Evolutionary conservation across 768 basidiomycete genomes (phyloP), one percentile per base, ranked within the genome.

Genomic region (Tulasnella sp.): DNA sequence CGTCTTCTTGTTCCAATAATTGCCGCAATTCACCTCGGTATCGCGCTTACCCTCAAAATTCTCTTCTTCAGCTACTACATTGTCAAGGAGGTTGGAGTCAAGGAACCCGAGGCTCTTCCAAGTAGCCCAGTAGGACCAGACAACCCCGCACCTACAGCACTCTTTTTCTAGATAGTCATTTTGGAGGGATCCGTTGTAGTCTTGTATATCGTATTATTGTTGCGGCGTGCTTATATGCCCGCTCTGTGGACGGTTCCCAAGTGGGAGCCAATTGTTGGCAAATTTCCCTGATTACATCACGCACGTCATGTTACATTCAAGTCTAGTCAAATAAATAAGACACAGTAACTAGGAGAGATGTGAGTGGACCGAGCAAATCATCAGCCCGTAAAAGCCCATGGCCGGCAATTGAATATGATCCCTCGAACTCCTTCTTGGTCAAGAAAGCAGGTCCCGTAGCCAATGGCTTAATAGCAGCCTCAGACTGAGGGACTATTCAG

Each of bases 31-130:
- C 97, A 99, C 82, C 90, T 90, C 1, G 92, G 87, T 2, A 86
- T 98, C 79, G 95, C 96, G 0, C 87, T 99, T 58, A 90, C 92
- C 10, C 94, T 99, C 88, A 96, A 97, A 85, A 87, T 95, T 68
- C 84, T 91, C 36, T 93, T 93, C 87, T 90, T 93, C 84, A 89
- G 87, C 78, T 90, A 90, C 84, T 90, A 90, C 48, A 85, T 87
- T 42, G 84, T 88, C 10, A 82, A 83, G 18, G 85, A 87, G 71
- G 85, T 88, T 21, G 1, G 44, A 16, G 12, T 44, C 42, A 38
- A 44, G 36, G 78, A 79, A 21, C 78, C 78, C 14, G 62, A 39
- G 2, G 39, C 76, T n/a, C 36, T 71, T 10, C 75, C 75, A n/a
- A 48, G 39, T 5, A 56, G 58, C 58, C 76, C 76, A 24, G 58